Evolutionary conservation across 2,329 filamentous ascomycete species (phyloP), one percentile per base, ranked within the genome.

Genomic region (Apiospora kogelbergensis): DNA sequence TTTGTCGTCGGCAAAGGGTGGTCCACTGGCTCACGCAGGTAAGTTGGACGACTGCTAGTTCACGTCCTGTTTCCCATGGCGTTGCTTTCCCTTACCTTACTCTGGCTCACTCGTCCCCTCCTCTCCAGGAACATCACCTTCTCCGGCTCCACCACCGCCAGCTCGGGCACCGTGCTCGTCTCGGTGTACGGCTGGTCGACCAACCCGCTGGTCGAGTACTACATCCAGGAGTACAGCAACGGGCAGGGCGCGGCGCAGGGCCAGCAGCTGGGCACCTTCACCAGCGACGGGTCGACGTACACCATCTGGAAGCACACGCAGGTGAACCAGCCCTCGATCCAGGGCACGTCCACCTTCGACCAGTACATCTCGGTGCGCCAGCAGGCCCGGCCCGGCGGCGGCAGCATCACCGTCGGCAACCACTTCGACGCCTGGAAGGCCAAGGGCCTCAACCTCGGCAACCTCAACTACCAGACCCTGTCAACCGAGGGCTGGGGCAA

Each of bases 1-100:
- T 87, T 88, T 68, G 86, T 88, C 53, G 85, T 82, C 71, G 88
- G 87, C 67, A 89, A 89, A 76, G 88, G 88, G 63, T 89, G 88
- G 87, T 83, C 80, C 67, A 83, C 84, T 42, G 88, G 87, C 63
- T 81, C 79, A 46, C 78, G 79, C 20, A 81, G 84, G 86, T 88
- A 81, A 70, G 78, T 48, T 37, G 2, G 1, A 20, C 67, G 22
- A 10, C 48, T 24, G 7, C 10, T 13, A 42, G 40, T 13, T 42
- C 11, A 15, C 9, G 2, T 42, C 11, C 15, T 10, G 17, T 13
- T 7, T 41, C 7, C 7, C 33, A 33, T 37, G 20, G 20, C 10
- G 2, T 2, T 17, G n/a, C 26, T 10, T 11, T 45, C 30, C 6
- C 3, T 15, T 5, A 11, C 22, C 6, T 15, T 26, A 13, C 13